Conservation (phyloP, 1,139 yeast genomes). For the Taphrina sp. region DNA sequence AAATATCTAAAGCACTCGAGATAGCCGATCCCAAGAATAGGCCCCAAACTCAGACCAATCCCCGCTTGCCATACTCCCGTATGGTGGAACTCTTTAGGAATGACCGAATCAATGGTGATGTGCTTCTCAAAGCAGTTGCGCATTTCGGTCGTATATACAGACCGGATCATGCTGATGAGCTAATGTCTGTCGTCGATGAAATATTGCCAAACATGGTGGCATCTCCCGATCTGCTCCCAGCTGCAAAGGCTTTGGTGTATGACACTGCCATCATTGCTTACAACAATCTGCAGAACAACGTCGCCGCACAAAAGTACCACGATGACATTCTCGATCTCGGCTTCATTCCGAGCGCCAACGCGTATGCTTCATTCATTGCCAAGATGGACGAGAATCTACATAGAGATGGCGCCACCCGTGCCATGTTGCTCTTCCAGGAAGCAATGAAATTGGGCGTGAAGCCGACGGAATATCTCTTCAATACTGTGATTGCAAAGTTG, state of each 20-base stretch:
- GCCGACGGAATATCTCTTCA: conserved; percentile 46
- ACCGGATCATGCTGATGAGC: background rate
- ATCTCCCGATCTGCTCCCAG: conserved; percentile 34
- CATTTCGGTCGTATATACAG: conserved; percentile 5
- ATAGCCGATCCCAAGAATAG: too few relatives aligned
- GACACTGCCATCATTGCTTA: conserved; percentile 26
- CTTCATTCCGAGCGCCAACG: conserved; percentile 45
- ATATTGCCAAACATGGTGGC: background rate
- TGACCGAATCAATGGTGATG: background rate
- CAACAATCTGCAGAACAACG: conserved; percentile 11
- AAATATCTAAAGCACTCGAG: background rate
- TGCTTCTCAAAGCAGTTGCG: background rate
- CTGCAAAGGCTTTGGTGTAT: conserved; percentile 34
- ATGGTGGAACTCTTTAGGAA: background rate
- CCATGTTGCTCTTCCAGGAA: conserved; percentile 45
- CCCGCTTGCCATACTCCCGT: background rate
- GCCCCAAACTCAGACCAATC: background rate
- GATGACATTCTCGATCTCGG: conserved; percentile 43
- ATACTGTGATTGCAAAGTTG: conserved; percentile 45
- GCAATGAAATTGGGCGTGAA: conserved; percentile 42
- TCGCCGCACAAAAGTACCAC: conserved; percentile 31
- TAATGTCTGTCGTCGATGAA: background rate
- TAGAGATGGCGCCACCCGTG: conserved; percentile 45
- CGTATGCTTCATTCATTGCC: conserved; percentile 45
- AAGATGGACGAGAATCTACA: conserved; percentile 39